Evolutionary conservation across 2,329 filamentous ascomycete species (phyloP).

Genomic region (Pseudogymnoascus sp.): DNA sequence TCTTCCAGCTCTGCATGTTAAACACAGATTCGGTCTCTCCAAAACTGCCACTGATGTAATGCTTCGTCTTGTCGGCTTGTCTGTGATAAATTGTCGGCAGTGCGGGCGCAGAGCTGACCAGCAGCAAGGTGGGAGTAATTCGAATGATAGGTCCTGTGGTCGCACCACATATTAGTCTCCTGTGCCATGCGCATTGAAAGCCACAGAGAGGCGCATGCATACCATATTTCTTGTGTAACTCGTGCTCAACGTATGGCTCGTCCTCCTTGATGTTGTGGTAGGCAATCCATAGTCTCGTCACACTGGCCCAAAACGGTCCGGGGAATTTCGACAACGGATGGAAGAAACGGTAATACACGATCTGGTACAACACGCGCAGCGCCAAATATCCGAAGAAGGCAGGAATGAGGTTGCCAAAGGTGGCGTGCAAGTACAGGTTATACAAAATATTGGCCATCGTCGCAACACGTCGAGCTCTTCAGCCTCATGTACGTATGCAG

Average conservation of each 20-base stretch:
- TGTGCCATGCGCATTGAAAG: neutral
- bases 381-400: constrained; percentile 10
- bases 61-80: constrained; percentile 48
- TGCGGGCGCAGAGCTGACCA: constrained; percentile 46
- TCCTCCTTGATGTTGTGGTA: constrained; percentile 43
- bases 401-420: constrained; percentile 12
- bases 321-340: constrained; percentile 46
- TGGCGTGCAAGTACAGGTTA: neutral
- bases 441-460: neutral
- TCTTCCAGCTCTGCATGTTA: constrained; percentile 47
- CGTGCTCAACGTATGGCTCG: constrained; percentile 36
- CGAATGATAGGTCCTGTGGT: constrained; percentile 43
- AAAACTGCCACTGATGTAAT: constrained; percentile 53
- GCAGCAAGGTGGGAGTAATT: constrained; percentile 45
- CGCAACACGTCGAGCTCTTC: neutral
- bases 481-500: neutral
- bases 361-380: constrained; percentile 36
- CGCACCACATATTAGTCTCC: neutral
- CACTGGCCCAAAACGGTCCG: constrained; percentile 47
- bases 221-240: constrained; percentile 44
- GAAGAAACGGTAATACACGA: constrained; percentile 44
- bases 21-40: constrained; percentile 49
- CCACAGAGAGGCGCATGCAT: constrained; percentile 15
- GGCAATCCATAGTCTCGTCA: constrained; percentile 48
- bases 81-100: constrained; percentile 50